A percentile compares a stretch with the other conserved stretches of the same genome.
phyloP scores from a whole-genome alignment of 2,329 filamentous ascomycete species.

The Fusarium sp. region DNA sequence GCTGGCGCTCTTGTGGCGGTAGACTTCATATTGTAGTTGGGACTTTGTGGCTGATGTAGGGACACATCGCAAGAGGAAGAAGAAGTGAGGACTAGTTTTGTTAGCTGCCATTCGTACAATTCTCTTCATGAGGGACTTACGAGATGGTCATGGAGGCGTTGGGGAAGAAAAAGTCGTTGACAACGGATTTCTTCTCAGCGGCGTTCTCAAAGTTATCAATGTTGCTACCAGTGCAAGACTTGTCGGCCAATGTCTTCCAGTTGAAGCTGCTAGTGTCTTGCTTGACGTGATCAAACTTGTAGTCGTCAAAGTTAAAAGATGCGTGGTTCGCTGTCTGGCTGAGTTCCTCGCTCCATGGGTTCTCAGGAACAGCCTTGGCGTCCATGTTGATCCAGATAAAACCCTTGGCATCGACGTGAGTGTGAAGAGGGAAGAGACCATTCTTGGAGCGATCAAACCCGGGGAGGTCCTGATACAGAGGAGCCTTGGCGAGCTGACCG shows the following conservation, averaged over 20 bases:
- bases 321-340: constrained; percentile 54
- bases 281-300: constrained; percentile 65
- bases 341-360: constrained; percentile 59
- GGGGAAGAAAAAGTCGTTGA: constrained; percentile 37
- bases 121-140: constrained; percentile 60
- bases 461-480: constrained; percentile 63
- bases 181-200: constrained; percentile 9
- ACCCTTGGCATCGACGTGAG: constrained; percentile 61
- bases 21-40: constrained; percentile 27
- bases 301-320: constrained; percentile 60
- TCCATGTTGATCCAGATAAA: constrained; percentile 70
- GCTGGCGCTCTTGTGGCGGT: constrained; percentile 27
- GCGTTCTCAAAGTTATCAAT: constrained; percentile 48
- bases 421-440: constrained; percentile 62
- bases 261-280: constrained; percentile 64
- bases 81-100: constrained; percentile 46
- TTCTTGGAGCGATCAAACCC: constrained; percentile 66
- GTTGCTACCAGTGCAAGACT: constrained; percentile 35
- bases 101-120: constrained; percentile 33
- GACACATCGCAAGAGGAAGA: constrained; percentile 24
- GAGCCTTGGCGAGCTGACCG: constrained; percentile 69
- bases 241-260: constrained; percentile 64
- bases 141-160: constrained; percentile 33
- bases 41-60: constrained; percentile 19
- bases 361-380: constrained; percentile 52